Percentiles rank a stretch among this genome's conserved stretches.
phyloP scores from a whole-genome alignment of 2,329 filamentous ascomycete species.

The Verticillium nubilum region DNA sequence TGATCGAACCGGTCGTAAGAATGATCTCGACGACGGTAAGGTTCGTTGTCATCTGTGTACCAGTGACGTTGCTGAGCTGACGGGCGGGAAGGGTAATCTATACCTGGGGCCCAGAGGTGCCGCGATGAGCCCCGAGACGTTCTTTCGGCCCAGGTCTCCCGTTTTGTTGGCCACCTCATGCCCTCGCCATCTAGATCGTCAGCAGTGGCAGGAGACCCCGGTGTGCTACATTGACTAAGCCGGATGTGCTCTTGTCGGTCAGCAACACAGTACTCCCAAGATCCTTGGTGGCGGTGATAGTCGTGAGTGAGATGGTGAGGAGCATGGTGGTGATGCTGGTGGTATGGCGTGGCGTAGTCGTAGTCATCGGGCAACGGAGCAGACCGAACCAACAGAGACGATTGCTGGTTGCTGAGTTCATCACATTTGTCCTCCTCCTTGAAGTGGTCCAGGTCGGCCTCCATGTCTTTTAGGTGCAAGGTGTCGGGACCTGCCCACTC shows the following conservation, averaged over 20 bases:
- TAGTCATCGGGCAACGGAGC: conserved; percentile 4
- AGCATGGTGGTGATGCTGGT: conserved; percentile 2
- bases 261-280: conserved; percentile 10
- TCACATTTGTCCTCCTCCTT: conserved; percentile 21
- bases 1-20: neutral
- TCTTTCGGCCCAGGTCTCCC: neutral
- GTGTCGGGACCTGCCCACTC: conserved; percentile 52
- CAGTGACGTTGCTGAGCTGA: neutral
- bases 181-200: neutral
- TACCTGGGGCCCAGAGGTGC: neutral
- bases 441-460: conserved; percentile 55
- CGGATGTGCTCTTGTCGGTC: conserved; percentile 8
- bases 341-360: conserved; percentile 5
- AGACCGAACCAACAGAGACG: conserved; percentile 1
- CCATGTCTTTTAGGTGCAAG: conserved; percentile 52
- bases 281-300: conserved; percentile 4
- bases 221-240: neutral
- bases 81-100: neutral
- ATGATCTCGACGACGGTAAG: neutral
- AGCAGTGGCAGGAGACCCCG: neutral
- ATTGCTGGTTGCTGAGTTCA: neutral
- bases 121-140: neutral
- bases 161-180: neutral
- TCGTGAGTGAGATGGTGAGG: neutral
- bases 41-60: neutral